These are phyloP conservation scores for Umbelopsis isabellina DNA, from an alignment of 192 early-diverging fungal species.

Conservation along the genomic window DNA sequence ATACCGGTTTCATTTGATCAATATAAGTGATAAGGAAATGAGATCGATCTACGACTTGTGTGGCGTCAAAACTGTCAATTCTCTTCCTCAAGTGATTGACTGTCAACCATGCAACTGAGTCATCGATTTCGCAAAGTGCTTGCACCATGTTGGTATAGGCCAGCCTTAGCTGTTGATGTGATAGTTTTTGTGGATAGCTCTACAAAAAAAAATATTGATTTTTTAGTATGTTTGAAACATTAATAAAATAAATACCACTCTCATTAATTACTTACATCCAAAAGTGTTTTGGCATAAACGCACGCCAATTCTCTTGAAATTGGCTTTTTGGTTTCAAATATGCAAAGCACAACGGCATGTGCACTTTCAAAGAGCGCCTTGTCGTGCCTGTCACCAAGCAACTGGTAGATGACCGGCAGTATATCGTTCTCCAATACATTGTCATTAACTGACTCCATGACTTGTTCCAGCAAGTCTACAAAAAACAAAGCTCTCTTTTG, in stretches of 20 bases:
- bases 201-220: slow-evolving; percentile 19
- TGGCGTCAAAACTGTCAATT: slow-evolving; percentile 33
- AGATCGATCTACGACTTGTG: slow-evolving; percentile 16
- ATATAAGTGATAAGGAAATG: slow-evolving; percentile 31
- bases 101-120: slow-evolving; percentile 55
- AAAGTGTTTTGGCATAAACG: slow-evolving; percentile 51
- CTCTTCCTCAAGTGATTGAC: slow-evolving; percentile 46
- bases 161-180: slow-evolving; percentile 49
- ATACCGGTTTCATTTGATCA: slow-evolving; percentile 41
- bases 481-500: slow-evolving; percentile 48
- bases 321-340: slow-evolving; percentile 50
- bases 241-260: slow-evolving; percentile 19
- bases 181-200: slow-evolving; percentile 51
- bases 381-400: slow-evolving; percentile 37
- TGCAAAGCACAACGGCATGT: slow-evolving; percentile 50
- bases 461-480: slow-evolving; percentile 52
- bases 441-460: slow-evolving; percentile 49
- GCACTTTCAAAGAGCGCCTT: slow-evolving; percentile 54
- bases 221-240: not conserved
- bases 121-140: slow-evolving; percentile 51
- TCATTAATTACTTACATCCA: slow-evolving; percentile 37
- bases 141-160: slow-evolving; percentile 55
- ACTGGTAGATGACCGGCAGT: slow-evolving; percentile 48
- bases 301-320: slow-evolving; percentile 50
- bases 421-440: slow-evolving; percentile 46